A percentile compares a stretch with the other conserved stretches of the same genome.
Conservation (phyloP, 2,329 filamentous ascomycete genomes). For the Pseudocercospora macadamiae region DNA sequence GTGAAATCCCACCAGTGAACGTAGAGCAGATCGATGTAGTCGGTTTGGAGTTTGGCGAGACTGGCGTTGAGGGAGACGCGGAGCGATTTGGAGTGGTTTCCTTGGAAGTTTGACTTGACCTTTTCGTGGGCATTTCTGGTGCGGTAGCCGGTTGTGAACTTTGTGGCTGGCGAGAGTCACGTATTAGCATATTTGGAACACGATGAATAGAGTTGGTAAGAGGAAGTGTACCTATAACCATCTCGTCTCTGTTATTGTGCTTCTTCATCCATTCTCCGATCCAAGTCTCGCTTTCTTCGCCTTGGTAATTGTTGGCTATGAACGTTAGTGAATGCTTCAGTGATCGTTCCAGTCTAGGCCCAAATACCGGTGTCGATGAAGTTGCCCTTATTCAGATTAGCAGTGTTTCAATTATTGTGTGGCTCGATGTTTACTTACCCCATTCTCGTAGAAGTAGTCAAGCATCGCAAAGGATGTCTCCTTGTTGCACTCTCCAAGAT, state of each 20-base stretch:
- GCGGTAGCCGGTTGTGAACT: constrained; percentile 64
- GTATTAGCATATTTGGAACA: background rate
- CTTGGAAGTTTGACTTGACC: constrained; percentile 38
- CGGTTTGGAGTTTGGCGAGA: constrained; percentile 61
- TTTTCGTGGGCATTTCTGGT: constrained; percentile 14
- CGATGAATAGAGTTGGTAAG: background rate
- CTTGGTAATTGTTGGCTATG: constrained; percentile 36
- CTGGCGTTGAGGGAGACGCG: constrained; percentile 49
- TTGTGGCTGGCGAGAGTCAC: constrained; percentile 39
- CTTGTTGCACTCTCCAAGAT: constrained; percentile 36
- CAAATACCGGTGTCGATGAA: constrained; percentile 40
- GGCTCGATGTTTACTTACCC: background rate
- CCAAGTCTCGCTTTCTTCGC: constrained; percentile 39
- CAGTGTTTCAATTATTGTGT: background rate
- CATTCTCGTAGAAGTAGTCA: constrained; percentile 37
- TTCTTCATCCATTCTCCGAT: constrained; percentile 38
- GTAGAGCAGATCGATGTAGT: constrained; percentile 65
- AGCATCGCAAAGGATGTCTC: constrained; percentile 39
- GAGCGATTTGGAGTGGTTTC: constrained; percentile 66
- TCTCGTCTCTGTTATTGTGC: constrained; percentile 23
- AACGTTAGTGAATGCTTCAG: background rate
- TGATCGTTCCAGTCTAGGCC: constrained; percentile 17
- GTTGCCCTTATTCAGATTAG: constrained; percentile 33
- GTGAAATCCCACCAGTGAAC: constrained; percentile 64
- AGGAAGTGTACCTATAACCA: constrained; percentile 11